Evolutionary conservation across 768 basidiomycete genomes (phyloP).

Genomic region (Gymnopilus junonius): DNA sequence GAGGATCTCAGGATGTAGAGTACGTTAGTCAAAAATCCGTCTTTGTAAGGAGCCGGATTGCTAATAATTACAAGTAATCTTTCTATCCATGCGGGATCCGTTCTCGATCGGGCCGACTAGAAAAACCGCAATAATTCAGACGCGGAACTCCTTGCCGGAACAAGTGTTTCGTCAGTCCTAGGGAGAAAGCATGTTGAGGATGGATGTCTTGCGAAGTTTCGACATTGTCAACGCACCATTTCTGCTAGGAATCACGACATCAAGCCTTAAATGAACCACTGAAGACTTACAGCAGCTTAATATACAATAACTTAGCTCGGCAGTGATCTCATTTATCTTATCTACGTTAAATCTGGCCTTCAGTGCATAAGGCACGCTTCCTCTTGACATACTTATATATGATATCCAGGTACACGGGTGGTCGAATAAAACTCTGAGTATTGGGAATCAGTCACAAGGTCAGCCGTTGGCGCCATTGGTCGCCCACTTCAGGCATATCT

Average conservation of each 20-base stretch:
- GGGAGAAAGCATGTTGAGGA: background rate
- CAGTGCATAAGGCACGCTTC: background rate
- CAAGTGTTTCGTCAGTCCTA: background rate
- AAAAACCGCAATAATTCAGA: constrained; percentile 1
- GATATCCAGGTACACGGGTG: background rate
- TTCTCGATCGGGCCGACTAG: constrained; percentile 24
- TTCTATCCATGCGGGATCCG: constrained; percentile 18
- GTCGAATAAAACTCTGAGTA: background rate
- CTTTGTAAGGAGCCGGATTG: constrained; percentile 31
- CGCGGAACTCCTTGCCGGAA: constrained; percentile 1
- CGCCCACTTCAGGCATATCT: constrained; percentile 87
- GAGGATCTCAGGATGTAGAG: constrained; percentile 5
- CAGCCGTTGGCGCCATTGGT: constrained; percentile 77
- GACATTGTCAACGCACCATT: constrained; percentile 18
- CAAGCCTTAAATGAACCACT: background rate
- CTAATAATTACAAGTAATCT: constrained; percentile 19
- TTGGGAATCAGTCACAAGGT: constrained; percentile 19
- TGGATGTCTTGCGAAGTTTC: background rate
- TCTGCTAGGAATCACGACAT: constrained; percentile 30
- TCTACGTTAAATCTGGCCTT: constrained; percentile 5
- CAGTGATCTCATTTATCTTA: constrained; percentile 4
- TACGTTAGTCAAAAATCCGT: constrained; percentile 13
- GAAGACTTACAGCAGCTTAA: too few species aligned
- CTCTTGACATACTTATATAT: background rate
- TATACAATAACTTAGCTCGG: background rate